A percentile compares a stretch with the other conserved stretches of the same genome.
phyloP scores from a whole-genome alignment of 2,329 filamentous ascomycete genomes.

The Colletotrichum navitas region DNA sequence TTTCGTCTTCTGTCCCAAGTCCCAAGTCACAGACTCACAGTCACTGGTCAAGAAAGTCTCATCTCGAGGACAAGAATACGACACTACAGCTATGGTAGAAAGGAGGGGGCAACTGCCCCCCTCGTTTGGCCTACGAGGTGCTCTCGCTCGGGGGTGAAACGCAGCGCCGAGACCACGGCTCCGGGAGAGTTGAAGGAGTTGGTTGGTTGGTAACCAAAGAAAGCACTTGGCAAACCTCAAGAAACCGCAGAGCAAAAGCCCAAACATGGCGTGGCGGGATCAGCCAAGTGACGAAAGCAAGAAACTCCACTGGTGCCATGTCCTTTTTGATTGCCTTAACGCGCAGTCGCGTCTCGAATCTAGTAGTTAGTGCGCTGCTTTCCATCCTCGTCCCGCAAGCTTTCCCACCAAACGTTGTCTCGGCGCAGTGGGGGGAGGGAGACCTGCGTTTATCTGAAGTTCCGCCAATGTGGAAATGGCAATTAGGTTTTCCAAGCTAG shows the following conservation, averaged over 20 bases:
- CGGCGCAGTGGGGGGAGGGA: too few species aligned
- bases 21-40: neutral
- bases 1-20: neutral
- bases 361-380: constrained; percentile 4
- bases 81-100: neutral
- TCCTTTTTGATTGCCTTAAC: neutral
- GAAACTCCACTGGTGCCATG: neutral
- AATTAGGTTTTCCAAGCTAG: constrained; percentile 7
- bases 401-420: too few species aligned
- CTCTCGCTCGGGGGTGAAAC: neutral
- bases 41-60: neutral
- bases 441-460: constrained; percentile 25
- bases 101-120: neutral
- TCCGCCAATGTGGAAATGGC: neutral
- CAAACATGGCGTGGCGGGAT: neutral
- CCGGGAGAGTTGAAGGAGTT: neutral
- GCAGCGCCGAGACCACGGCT: neutral
- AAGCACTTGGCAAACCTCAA: neutral
- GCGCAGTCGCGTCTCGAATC: constrained; percentile 3
- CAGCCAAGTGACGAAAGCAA: neutral
- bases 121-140: neutral
- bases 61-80: neutral
- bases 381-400: neutral
- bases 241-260: too few species aligned
- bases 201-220: neutral